These are phyloP conservation scores for Rhododendron ovatum DNA, from an alignment of 148 eudicot species.

Conservation along the genomic window DNA sequence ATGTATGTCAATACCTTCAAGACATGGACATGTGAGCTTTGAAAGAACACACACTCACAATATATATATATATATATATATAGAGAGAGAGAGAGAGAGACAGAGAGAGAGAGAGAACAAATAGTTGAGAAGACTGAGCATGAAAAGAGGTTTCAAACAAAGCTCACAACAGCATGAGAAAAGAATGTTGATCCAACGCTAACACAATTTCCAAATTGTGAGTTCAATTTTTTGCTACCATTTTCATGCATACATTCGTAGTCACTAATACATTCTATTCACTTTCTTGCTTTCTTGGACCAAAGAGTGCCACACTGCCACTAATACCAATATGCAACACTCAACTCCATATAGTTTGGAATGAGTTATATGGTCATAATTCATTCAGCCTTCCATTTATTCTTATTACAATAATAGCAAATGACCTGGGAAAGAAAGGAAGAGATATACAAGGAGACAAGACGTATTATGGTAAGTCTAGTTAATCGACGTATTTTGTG, in stretches of 20 bases:
- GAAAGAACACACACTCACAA: background rate
- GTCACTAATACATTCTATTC: background rate
- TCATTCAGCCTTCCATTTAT: background rate
- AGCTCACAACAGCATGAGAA: background rate
- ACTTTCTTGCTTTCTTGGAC: background rate
- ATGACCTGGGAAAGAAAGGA: background rate
- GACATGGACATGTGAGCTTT: background rate
- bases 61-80: too few relatives aligned
- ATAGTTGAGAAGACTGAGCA: background rate
- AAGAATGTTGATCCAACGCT: background rate
- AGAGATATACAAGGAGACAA: background rate
- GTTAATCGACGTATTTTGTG: background rate
- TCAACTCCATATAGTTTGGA: background rate
- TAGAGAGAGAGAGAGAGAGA: background rate
- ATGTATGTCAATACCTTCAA: background rate
- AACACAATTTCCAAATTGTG: background rate
- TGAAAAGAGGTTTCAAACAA: background rate
- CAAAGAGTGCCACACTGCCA: background rate
- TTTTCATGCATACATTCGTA: background rate
- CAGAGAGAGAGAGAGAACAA: background rate
- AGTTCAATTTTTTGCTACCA: background rate
- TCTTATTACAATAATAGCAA: background rate
- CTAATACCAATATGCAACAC: background rate
- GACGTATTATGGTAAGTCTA: background rate
- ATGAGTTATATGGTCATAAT: background rate